These are phyloP conservation scores for Triticum monococcum DNA, from an alignment of 176 grass and related monocot genomes.

Conservation along the genomic window DNA sequence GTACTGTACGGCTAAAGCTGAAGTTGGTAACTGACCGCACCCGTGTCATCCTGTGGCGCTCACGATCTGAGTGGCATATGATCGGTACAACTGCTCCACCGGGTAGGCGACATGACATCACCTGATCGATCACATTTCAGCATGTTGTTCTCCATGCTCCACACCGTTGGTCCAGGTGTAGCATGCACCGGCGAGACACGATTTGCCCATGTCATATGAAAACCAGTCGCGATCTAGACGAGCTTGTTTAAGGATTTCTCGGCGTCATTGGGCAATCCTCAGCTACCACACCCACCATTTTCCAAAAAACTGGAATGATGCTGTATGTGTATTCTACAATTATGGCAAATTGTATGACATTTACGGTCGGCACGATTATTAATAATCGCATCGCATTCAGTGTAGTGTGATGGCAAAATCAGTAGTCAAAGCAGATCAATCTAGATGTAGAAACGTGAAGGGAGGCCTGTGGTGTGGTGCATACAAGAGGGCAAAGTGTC, in stretches of 20 bases:
- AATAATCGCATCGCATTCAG: not conserved
- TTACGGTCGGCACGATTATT: not conserved
- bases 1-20: not conserved
- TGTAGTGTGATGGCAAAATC: not conserved
- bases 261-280: not conserved
- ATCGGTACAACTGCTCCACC: not conserved
- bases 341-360: not conserved
- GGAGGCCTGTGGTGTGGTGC: not conserved
- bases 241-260: not conserved
- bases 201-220: not conserved
- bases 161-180: not conserved
- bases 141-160: not conserved
- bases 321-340: not conserved
- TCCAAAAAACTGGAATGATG: not conserved
- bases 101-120: not conserved
- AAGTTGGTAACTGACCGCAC: not conserved
- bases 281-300: not conserved
- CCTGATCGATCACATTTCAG: not conserved
- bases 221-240: not conserved
- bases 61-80: not conserved
- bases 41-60: not conserved
- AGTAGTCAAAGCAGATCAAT: constrained; percentile 17
- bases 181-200: not conserved
- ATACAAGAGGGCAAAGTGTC: not conserved
- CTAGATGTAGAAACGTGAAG: not conserved